phyloP scores from a whole-genome alignment of 2,329 filamentous ascomycete genomes.

The Aspergillus versicolor region DNA sequence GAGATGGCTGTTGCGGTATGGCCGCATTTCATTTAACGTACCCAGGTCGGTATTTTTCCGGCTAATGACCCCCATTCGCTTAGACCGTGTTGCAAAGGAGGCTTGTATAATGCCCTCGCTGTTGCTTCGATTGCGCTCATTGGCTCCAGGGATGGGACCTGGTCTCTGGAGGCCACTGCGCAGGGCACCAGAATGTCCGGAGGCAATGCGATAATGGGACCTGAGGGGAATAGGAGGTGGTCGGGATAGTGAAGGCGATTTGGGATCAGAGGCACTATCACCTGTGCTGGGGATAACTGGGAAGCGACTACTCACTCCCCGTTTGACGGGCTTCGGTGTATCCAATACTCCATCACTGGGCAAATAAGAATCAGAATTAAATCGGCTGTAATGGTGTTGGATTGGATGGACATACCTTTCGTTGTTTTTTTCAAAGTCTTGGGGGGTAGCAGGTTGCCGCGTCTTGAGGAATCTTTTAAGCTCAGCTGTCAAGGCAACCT shows the following conservation, averaged over 20 bases:
- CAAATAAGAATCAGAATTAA: conserved; percentile 13
- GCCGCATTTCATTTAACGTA: conserved; percentile 52
- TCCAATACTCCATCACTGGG: conserved; percentile 72
- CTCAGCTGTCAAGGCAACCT: conserved; percentile 59
- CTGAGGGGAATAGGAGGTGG: conserved; percentile 76
- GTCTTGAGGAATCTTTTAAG: conserved; percentile 58
- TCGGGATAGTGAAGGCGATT: conserved; percentile 65
- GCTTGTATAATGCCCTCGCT: conserved; percentile 60
- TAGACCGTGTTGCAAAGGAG: conserved; percentile 48
- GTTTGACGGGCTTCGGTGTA: conserved; percentile 69
- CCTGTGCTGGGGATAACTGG: conserved; percentile 53
- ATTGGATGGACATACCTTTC: conserved; percentile 40
- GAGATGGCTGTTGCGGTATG: conserved; percentile 55
- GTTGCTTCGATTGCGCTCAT: conserved; percentile 58
- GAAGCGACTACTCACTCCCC: conserved; percentile 56
- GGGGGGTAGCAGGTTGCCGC: conserved; percentile 40
- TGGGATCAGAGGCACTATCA: conserved; percentile 66
- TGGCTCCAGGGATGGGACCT: conserved; percentile 68
- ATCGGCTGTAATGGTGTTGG: neutral
- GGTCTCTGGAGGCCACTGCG: conserved; percentile 60
- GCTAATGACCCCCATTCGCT: conserved; percentile 61
- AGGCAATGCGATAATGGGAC: conserved; percentile 70
- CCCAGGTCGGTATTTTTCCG: conserved; percentile 56
- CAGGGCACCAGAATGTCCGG: conserved; percentile 38
- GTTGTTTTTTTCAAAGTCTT: conserved; percentile 47